These are phyloP conservation scores for Microsporum canis DNA, from an alignment of 2,329 filamentous ascomycete genomes.

Conservation along the genomic window DNA sequence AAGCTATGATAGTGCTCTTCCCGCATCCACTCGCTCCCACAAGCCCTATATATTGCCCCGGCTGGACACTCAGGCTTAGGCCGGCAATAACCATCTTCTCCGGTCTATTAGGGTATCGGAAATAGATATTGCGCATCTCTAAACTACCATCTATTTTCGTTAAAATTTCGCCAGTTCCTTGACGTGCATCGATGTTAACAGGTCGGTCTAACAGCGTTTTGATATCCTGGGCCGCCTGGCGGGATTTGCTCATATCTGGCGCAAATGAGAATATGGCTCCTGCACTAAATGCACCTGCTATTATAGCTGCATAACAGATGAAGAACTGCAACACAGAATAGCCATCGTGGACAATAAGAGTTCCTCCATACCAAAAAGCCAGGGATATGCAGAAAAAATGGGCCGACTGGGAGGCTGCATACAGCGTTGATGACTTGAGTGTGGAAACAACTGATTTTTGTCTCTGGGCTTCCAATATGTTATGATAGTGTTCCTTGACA, in stretches of 20 bases:
- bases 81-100: conserved; percentile 82
- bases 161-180: conserved; percentile 58
- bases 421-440: conserved; percentile 63
- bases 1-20: conserved; percentile 82
- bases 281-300: conserved; percentile 85
- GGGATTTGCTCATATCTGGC: conserved; percentile 85
- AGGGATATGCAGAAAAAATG: conserved; percentile 74
- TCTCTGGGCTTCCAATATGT: too few species aligned
- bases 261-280: conserved; percentile 82
- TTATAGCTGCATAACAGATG: conserved; percentile 72
- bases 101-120: conserved; percentile 80
- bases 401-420: conserved; percentile 71
- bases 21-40: conserved; percentile 88
- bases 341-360: conserved; percentile 56
- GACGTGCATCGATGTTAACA: conserved; percentile 55
- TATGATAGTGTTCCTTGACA: conserved; percentile 56
- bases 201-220: conserved; percentile 73
- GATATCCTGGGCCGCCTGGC: conserved; percentile 66
- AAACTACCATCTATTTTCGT: too few species aligned
- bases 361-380: conserved; percentile 86
- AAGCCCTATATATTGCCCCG: conserved; percentile 50
- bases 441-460: conserved; percentile 47
- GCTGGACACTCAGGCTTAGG: conserved; percentile 46
- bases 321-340: conserved; percentile 82
- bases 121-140: conserved; percentile 85